These are phyloP conservation scores for Zygosaccharomyces siamensis DNA, from an alignment of 805 yeast species.

Conservation along the genomic window DNA sequence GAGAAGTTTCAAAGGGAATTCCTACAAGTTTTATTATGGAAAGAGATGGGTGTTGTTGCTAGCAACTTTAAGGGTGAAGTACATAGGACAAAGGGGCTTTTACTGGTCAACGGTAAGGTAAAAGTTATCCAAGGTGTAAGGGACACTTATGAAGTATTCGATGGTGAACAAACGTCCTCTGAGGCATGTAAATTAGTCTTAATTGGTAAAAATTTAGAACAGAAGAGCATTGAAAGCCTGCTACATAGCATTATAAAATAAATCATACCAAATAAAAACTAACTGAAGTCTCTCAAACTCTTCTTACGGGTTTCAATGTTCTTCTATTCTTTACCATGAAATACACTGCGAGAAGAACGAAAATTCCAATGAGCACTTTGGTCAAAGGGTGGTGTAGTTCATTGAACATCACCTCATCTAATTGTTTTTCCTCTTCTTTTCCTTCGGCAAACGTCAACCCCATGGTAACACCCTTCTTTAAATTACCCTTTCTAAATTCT, in stretches of 20 bases:
- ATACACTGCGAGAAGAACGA: conserved; percentile 14
- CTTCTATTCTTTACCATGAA: conserved; percentile 14
- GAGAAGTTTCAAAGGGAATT: conserved; percentile 48
- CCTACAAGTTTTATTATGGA: conserved; percentile 73
- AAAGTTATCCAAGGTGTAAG: conserved; percentile 87
- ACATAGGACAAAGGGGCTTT: conserved; percentile 76
- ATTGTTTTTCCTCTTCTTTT: conserved; percentile 14
- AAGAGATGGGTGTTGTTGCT: conserved; percentile 43
- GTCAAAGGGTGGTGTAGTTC: conserved; percentile 22
- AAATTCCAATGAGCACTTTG: conserved; percentile 18
- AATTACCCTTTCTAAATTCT: conserved; percentile 29
- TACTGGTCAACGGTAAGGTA: conserved; percentile 40
- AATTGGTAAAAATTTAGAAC: conserved; percentile 61
- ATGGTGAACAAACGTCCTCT: conserved; percentile 35
- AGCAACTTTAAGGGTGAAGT: conserved; percentile 46
- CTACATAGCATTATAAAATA: conserved; percentile 14
- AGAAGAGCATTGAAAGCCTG: conserved; percentile 32
- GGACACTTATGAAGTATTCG: conserved; percentile 79
- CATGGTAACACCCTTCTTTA: conserved; percentile 26
- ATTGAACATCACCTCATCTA: conserved; percentile 18
- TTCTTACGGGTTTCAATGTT: not conserved
- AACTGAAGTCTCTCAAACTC: not conserved
- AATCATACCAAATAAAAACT: not conserved
- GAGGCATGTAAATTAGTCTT: conserved; percentile 56
- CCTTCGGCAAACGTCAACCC: conserved; percentile 6